Percentiles rank a stretch among this genome's conserved stretches.
Evolutionary conservation across 2,329 filamentous ascomycete species (phyloP).

Genomic region (Ophiostoma australiae): DNA sequence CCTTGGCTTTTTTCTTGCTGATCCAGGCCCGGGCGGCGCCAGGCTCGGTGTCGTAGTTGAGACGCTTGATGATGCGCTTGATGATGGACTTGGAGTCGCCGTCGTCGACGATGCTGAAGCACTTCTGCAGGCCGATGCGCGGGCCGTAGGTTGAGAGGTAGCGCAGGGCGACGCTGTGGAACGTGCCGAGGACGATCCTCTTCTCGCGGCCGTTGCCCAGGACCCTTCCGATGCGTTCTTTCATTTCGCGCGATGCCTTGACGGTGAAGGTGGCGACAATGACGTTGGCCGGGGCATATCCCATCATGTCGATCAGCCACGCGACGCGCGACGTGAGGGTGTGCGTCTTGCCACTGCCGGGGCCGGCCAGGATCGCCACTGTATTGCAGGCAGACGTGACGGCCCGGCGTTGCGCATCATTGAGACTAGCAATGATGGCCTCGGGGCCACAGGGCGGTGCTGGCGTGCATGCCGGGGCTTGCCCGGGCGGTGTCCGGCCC

Average conservation of each 20-base stretch:
- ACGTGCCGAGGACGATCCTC: slow-evolving; percentile 82
- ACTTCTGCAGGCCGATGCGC: slow-evolving; percentile 72
- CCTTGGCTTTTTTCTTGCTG: slow-evolving; percentile 59
- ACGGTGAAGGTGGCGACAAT: slow-evolving; percentile 96
- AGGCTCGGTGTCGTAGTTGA: slow-evolving; percentile 55
- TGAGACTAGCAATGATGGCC: slow-evolving; percentile 47
- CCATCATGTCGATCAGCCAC: slow-evolving; percentile 70
- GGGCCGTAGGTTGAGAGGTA: slow-evolving; percentile 82
- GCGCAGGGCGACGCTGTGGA: slow-evolving; percentile 84
- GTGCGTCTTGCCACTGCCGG: slow-evolving; percentile 83
- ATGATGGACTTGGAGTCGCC: slow-evolving; percentile 75
- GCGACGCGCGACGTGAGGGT: slow-evolving; percentile 89
- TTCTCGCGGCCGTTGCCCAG: slow-evolving; percentile 72
- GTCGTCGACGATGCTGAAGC: slow-evolving; percentile 87
- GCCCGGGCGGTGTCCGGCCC: not conserved
- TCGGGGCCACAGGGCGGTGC: not conserved
- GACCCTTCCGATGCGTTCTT: slow-evolving; percentile 73
- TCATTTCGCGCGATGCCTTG: slow-evolving; percentile 92
- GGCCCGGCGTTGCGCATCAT: slow-evolving; percentile 51
- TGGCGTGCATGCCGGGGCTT: not conserved
- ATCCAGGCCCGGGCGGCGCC: slow-evolving; percentile 70
- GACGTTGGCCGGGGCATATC: slow-evolving; percentile 76
- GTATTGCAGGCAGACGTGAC: slow-evolving; percentile 51
- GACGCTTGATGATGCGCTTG: slow-evolving; percentile 74
- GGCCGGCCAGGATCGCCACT: slow-evolving; percentile 63